Evolutionary conservation across 1,284 basidiomycete species (phyloP).

Genomic region (Ustilago cynodontis): DNA sequence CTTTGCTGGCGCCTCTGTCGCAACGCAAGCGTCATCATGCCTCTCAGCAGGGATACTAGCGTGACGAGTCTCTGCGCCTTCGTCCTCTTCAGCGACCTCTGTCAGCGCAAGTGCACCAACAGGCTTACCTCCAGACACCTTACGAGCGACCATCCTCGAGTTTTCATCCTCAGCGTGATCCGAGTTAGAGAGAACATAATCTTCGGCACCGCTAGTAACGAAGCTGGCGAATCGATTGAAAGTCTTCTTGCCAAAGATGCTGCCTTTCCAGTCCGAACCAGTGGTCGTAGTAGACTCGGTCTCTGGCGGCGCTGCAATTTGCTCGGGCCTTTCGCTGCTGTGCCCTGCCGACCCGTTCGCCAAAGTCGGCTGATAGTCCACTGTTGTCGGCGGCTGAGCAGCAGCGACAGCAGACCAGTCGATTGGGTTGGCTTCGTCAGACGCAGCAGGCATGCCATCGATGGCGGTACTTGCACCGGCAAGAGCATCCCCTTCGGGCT

Average conservation of each 20-base stretch:
- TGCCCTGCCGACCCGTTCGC: background rate
- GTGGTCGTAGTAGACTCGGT: conserved; percentile 2
- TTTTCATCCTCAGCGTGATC: conserved; percentile 30
- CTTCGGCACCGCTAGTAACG: conserved; percentile 85
- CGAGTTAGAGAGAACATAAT: conserved; percentile 67
- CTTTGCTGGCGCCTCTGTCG: background rate
- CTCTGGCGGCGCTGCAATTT: background rate
- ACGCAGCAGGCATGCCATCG: conserved; percentile 32
- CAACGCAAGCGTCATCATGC: background rate
- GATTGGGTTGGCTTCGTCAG: conserved; percentile 21
- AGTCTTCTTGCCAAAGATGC: conserved; percentile 78
- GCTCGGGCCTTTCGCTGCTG: too few species aligned
- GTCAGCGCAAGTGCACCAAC: conserved; percentile 8
- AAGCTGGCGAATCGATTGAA: conserved; percentile 85
- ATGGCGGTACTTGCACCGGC: conserved; percentile 3
- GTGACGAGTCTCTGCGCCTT: background rate
- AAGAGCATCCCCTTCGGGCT: background rate
- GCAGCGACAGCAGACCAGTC: conserved; percentile 25
- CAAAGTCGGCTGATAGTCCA: background rate
- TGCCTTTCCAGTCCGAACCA: conserved; percentile 38
- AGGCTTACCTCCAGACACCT: conserved; percentile 33
- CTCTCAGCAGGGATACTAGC: background rate
- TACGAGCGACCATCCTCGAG: conserved; percentile 33
- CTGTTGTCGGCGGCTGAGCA: background rate
- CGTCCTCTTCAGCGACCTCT: conserved; percentile 23